Evolutionary conservation across 345 rosid species (phyloP), one percentile per base, ranked within the genome.

Genomic region (Brassica juncea): DNA sequence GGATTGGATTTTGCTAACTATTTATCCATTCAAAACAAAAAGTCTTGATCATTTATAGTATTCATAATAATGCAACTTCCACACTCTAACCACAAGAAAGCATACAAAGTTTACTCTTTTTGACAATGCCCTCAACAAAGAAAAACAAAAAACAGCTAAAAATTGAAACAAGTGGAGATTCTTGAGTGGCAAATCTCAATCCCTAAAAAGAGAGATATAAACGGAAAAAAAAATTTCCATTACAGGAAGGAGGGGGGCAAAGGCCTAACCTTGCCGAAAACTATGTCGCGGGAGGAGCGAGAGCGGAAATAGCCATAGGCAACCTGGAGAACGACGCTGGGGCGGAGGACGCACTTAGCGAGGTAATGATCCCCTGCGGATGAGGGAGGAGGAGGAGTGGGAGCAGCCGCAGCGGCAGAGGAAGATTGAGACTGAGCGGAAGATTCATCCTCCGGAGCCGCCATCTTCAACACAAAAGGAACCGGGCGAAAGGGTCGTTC

Each of bases 401-500:
- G 80, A 28, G 31, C 31, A 65, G 83, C 83, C 14, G 97, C 74
- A 11, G 94, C 77, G 57, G 84, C 82, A 28, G 31, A 28, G 21
- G 86, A 81, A 1, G 97, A 84, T 80, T 88, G 85, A 68, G 91
- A 83, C 82, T 93, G 92, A 64, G 86, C 84, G 23, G 97, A 90
- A 71, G 92, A 90, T 85, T 91, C 98, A 78, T 95, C 99, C 90
- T 91, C 97, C 28, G 98, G 83, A 70, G 94, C 96, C 73, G 97
- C 99, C 98, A 95, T 91, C 65, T 34, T 34, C 37, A 34, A 34
- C 37, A 34, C 37, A 34, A 19, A 25, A 25, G 12, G 30, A 59
- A 15, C 21, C 79, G 65, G 79, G 31, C 31, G 4, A 44, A 61
- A n/a, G 31, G 70, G 25, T 39, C 39, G 74, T 73, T 5, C 23